Evolutionary conservation across 2,329 filamentous ascomycete genomes (phyloP).

Genomic region (Colletotrichum costaricense): DNA sequence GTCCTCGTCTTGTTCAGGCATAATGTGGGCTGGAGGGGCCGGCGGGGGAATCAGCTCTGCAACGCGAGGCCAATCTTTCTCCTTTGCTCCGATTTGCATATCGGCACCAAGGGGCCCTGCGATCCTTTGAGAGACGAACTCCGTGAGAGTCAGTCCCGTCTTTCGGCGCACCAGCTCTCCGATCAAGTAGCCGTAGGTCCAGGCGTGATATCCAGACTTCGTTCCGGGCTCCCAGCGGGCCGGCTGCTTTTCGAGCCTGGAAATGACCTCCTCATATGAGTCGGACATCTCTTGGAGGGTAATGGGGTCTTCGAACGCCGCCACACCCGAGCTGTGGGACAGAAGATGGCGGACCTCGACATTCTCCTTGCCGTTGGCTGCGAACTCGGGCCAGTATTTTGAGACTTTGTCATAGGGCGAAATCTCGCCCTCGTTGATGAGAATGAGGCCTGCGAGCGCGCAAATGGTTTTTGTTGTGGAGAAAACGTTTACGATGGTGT

Average conservation of each 20-base stretch:
- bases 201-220: slow-evolving; percentile 53
- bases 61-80: slow-evolving; percentile 54
- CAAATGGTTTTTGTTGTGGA: slow-evolving; percentile 53
- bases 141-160: slow-evolving; percentile 52
- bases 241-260: slow-evolving; percentile 51
- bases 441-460: slow-evolving; percentile 50
- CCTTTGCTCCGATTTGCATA: slow-evolving; percentile 55
- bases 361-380: slow-evolving; percentile 51
- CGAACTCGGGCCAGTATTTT: slow-evolving; percentile 60
- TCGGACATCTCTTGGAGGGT: slow-evolving; percentile 48
- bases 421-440: slow-evolving; percentile 52
- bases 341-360: slow-evolving; percentile 53
- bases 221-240: slow-evolving; percentile 58
- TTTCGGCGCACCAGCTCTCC: slow-evolving; percentile 55
- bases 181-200: slow-evolving; percentile 53
- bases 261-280: slow-evolving; percentile 39
- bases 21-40: slow-evolving; percentile 13
- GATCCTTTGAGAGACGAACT: slow-evolving; percentile 53
- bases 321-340: slow-evolving; percentile 51
- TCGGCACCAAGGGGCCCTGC: slow-evolving; percentile 55
- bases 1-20: slow-evolving; percentile 33
- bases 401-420: slow-evolving; percentile 49
- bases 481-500: slow-evolving; percentile 54
- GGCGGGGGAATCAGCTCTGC: slow-evolving; percentile 46
- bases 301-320: slow-evolving; percentile 46